phyloP scores from a whole-genome alignment of 2,329 filamentous ascomycete species.

The Chrysosporium queenslandicum region DNA sequence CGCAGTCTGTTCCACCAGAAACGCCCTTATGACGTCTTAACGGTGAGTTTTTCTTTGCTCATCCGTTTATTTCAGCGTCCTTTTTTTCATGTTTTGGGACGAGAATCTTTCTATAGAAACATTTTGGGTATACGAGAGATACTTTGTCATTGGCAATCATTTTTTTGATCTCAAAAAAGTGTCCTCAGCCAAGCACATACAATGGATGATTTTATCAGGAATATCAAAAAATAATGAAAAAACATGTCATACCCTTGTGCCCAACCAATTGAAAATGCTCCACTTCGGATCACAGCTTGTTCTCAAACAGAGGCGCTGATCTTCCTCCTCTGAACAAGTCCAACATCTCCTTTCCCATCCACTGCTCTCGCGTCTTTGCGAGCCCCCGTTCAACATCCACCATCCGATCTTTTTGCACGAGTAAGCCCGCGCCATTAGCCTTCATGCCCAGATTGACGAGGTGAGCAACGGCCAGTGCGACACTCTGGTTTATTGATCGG shows the following conservation, averaged over 20 bases:
- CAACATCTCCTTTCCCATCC: slow-evolving; percentile 45
- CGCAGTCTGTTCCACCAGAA: not conserved
- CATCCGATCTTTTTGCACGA: slow-evolving; percentile 38
- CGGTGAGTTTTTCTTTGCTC: not conserved
- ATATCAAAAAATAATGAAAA: too few relatives aligned
- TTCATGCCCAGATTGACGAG: slow-evolving; percentile 36
- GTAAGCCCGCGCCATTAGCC: slow-evolving; percentile 39
- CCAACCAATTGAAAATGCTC: too few relatives aligned
- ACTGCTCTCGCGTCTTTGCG: slow-evolving; percentile 36
- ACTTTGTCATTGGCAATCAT: too few relatives aligned
- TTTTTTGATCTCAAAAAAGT: too few relatives aligned
- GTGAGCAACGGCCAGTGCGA: slow-evolving; percentile 39
- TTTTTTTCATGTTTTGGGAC: not conserved
- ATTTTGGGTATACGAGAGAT: too few relatives aligned
- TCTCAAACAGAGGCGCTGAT: slow-evolving; percentile 22
- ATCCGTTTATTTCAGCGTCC: not conserved
- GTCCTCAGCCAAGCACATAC: too few relatives aligned
- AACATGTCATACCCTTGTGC: too few relatives aligned
- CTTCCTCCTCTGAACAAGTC: slow-evolving; percentile 40
- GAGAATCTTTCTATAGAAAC: too few relatives aligned
- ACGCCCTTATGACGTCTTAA: not conserved
- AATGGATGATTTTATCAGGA: too few relatives aligned
- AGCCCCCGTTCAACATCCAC: slow-evolving; percentile 40
- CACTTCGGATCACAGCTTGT: slow-evolving; percentile 16
- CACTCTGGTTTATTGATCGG: slow-evolving; percentile 40